Evolutionary conservation across 2,329 filamentous ascomycete genomes (phyloP).

Genomic region (Paecilomyces variotii): DNA sequence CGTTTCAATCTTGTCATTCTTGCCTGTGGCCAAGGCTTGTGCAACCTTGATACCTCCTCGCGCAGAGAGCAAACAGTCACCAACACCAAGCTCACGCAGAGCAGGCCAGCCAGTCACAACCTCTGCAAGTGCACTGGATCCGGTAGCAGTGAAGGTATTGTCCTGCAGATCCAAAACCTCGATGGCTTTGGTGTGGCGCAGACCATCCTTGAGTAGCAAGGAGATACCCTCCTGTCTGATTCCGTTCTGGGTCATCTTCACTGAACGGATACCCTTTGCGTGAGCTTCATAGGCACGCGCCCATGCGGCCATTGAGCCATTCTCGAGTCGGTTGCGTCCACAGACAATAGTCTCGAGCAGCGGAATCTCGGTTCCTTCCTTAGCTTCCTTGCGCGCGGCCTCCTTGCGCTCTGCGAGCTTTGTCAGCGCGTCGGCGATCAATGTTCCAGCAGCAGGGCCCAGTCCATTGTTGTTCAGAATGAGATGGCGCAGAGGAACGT

Average conservation of each 20-base stretch:
- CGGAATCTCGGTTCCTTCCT: conserved; percentile 63
- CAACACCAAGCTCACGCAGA: conserved; percentile 75
- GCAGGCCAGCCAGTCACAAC: conserved; percentile 67
- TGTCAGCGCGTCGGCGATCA: conserved; percentile 80
- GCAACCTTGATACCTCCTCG: conserved; percentile 70
- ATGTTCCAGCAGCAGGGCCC: conserved; percentile 79
- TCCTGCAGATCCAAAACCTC: conserved; percentile 85
- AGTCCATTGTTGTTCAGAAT: conserved; percentile 98
- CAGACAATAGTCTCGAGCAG: conserved; percentile 94
- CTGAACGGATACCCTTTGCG: conserved; percentile 63
- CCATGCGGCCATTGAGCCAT: conserved; percentile 94
- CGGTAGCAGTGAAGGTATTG: conserved; percentile 85
- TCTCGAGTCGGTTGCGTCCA: conserved; percentile 90
- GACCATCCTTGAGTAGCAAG: conserved; percentile 67
- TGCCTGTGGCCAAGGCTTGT: conserved; percentile 62
- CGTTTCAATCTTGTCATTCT: conserved; percentile 71
- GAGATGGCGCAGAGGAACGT: conserved; percentile 85
- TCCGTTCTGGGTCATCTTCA: conserved; percentile 98
- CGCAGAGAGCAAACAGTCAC: conserved; percentile 75
- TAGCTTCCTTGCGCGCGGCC: conserved; percentile 52
- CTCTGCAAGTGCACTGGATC: conserved; percentile 68
- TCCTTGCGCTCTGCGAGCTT: conserved; percentile 78
- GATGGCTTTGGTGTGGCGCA: conserved; percentile 61
- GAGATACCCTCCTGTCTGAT: conserved; percentile 91
- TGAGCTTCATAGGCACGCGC: conserved; percentile 79